phyloP scores from a whole-genome alignment of 1,284 basidiomycete genomes.

The Coniferiporia weirii region DNA sequence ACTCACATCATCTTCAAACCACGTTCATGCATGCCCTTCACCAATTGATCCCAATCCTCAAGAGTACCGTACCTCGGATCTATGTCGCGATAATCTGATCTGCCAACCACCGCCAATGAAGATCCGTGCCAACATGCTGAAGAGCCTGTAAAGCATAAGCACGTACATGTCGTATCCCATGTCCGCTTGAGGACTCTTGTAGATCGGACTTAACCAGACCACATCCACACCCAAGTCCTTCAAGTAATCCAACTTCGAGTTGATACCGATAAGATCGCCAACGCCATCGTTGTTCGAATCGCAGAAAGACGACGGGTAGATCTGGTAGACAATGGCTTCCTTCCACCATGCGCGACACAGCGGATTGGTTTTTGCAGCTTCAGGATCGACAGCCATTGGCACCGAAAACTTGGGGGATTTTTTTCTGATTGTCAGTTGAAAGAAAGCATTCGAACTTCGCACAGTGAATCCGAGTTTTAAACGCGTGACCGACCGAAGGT shows the following conservation, averaged over 20 bases:
- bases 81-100: conserved; percentile 67
- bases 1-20: conserved; percentile 69
- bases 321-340: conserved; percentile 61
- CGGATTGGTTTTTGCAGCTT: not conserved
- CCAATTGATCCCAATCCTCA: conserved; percentile 65
- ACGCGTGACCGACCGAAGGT: too few relatives aligned
- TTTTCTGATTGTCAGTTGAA: too few relatives aligned
- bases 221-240: conserved; percentile 67
- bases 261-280: conserved; percentile 71
- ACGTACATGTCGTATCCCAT: conserved; percentile 69
- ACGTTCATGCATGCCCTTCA: conserved; percentile 52
- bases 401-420: not conserved
- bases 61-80: conserved; percentile 71
- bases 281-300: conserved; percentile 74
- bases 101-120: conserved; percentile 22
- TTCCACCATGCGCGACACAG: conserved; percentile 54
- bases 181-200: conserved; percentile 62
- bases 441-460: too few relatives aligned
- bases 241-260: conserved; percentile 63
- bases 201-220: conserved; percentile 74
- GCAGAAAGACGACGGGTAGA: conserved; percentile 72
- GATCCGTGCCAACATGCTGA: not conserved
- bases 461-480: too few relatives aligned
- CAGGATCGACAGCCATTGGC: not conserved
- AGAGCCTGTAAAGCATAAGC: conserved; percentile 17